Evolutionary conservation across 495 filamentous ascomycete genomes (phyloP), one percentile per base, ranked within the genome.

Genomic region (Entonaema liquescens): DNA sequence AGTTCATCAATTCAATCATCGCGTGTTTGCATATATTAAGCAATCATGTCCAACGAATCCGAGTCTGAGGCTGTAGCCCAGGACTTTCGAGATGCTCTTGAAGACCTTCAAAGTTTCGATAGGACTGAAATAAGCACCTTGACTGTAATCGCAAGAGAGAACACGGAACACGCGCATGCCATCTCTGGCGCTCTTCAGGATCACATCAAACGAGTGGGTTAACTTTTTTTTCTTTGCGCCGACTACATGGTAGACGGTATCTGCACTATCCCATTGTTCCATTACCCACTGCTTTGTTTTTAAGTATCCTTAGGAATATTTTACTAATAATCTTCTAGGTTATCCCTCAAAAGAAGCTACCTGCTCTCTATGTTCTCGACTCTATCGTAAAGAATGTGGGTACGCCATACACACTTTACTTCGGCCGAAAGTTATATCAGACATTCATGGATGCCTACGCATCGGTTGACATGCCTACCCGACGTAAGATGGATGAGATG

Each of bases 301-400:
- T 25, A 29, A 53, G 21, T 33, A 47, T 21, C 8, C n/a, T 12
- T 1, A 17, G 7, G 3, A 29, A 47, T 59, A 55, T 42, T 53
- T 38, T 55, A 50, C 71, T 72, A 69, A 75, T 58, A 61, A 44
- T 26, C 58, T 77, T 80, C 70, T 84, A 99, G 95, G 91, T 89
- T 44, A 88, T 93, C 47, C 93, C 95, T 21, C 83, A 84, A 36
- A 91, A 91, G 77, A 99, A 98, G 74, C 83, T 99, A 15, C 93
- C 95, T 23, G 93, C 96, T 2, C 86, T 99, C n/a, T 99, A 98
- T 83, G 91, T 99, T 72, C 92, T 98, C 77, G 95, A 99, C 82
- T 98, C 94, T 8, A 92, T 99, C 62, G 95, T 95, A 74, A 99
- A 99, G 82, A 98, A 98, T 85, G 94, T 98, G 62, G 96, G 96